These are phyloP conservation scores for Hortiboletus campestris DNA, from an alignment of 768 basidiomycete genomes.

Conservation along the genomic window DNA sequence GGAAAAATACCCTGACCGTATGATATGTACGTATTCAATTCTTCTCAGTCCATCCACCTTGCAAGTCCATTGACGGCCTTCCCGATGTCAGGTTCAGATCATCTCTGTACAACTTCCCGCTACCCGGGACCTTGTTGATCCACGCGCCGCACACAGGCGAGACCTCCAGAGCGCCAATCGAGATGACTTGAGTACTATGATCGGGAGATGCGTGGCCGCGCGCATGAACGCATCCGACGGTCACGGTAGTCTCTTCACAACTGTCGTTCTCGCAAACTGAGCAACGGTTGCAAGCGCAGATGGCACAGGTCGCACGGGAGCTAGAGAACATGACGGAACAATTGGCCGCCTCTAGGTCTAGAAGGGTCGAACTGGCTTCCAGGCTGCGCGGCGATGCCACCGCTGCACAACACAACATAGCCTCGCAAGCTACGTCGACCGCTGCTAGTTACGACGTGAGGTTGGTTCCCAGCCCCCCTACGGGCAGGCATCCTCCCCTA, in stretches of 20 bases:
- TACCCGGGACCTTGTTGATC: conserved; percentile 12
- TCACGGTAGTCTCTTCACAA: conserved; percentile 16
- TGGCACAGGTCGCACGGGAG: conserved; percentile 33
- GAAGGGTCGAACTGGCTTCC: conserved; percentile 23
- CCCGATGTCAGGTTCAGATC: no score
- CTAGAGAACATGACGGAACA: conserved; percentile 32
- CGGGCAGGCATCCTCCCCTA: conserved; percentile 11
- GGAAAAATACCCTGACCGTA: no score
- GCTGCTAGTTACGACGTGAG: conserved; percentile 2
- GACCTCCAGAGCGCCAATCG: conserved; percentile 18
- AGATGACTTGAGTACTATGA: conserved; percentile 35
- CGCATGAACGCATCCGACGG: conserved; percentile 23
- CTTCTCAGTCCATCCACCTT: no score
- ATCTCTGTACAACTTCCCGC: no score
- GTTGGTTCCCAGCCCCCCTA: conserved; percentile 2
- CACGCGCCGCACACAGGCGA: conserved; percentile 14
- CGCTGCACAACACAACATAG: background rate
- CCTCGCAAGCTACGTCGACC: background rate
- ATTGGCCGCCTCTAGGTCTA: conserved; percentile 22
- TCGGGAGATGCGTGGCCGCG: conserved; percentile 36
- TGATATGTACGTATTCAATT: no score
- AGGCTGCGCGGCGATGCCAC: conserved; percentile 3
- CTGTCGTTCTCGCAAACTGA: conserved; percentile 26
- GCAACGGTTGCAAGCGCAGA: conserved; percentile 29
- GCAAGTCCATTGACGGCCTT: no score